Percentiles rank a stretch among this genome's conserved stretches.
These are phyloP conservation scores for Beauveria sp. DNA, from an alignment of 2,329 filamentous ascomycete species.

Conservation along the genomic window DNA sequence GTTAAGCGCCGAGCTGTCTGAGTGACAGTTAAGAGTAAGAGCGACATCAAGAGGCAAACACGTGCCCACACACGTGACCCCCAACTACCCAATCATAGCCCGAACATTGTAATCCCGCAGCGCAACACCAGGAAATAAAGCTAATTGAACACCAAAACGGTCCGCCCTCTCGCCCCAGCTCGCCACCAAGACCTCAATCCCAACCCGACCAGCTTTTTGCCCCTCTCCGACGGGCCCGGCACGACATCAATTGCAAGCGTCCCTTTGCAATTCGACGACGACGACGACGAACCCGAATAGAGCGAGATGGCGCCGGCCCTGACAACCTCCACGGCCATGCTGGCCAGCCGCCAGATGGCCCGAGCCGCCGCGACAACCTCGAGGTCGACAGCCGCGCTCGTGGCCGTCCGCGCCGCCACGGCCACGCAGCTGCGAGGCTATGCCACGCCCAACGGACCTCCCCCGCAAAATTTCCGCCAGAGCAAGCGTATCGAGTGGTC, in stretches of 20 bases:
- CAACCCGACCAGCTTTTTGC: background rate
- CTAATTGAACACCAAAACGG: constrained; percentile 10
- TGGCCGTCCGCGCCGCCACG: constrained; percentile 17
- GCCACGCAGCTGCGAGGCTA: constrained; percentile 33
- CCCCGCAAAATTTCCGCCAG: constrained; percentile 74
- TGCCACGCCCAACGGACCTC: constrained; percentile 68
- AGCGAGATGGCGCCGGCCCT: constrained; percentile 26
- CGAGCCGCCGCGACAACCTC: constrained; percentile 14
- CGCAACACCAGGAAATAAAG: constrained; percentile 17
- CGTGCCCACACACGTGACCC: constrained; percentile 22
- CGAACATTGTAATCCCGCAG: constrained; percentile 34
- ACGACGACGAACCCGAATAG: background rate
- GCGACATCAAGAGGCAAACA: constrained; percentile 11
- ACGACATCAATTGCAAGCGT: constrained; percentile 10
- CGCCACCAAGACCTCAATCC: constrained; percentile 7
- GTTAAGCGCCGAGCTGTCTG: too few species aligned
- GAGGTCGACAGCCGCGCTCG: constrained; percentile 14
- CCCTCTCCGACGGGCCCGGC: background rate
- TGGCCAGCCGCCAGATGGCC: constrained; percentile 29
- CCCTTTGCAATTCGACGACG: constrained; percentile 6
- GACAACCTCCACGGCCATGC: constrained; percentile 25
- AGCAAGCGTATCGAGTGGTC: constrained; percentile 70
- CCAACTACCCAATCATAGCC: constrained; percentile 27
- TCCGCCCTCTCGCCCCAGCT: constrained; percentile 7
- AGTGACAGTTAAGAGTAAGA: too few species aligned